Percentiles rank a stretch among this genome's conserved stretches.
Conservation (phyloP, 2,329 filamentous ascomycete genomes). For the Colletotrichum ledebouriae region DNA sequence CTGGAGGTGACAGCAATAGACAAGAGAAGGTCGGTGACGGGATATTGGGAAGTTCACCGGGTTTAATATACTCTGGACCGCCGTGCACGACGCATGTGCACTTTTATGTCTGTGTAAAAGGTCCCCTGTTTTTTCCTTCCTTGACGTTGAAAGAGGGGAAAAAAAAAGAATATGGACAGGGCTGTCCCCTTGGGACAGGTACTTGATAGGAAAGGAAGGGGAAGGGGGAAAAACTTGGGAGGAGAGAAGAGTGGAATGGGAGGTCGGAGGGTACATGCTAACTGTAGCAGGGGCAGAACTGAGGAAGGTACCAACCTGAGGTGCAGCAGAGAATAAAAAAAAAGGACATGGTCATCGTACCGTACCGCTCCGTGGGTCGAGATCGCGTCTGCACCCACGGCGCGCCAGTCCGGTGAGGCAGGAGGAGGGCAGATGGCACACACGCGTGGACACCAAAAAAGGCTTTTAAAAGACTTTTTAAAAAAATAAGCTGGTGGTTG, state of each 20-base stretch:
- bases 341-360: conserved; percentile 26
- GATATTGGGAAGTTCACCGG: conserved; percentile 20
- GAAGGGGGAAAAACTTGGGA: neutral
- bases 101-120: conserved; percentile 29
- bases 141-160: conserved; percentile 20
- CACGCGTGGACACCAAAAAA: conserved; percentile 16
- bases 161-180: conserved; percentile 19
- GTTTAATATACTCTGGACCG: conserved; percentile 40
- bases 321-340: neutral
- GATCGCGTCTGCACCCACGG: conserved; percentile 33
- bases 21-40: conserved; percentile 12
- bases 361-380: conserved; percentile 25
- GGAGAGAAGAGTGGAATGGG: conserved; percentile 28
- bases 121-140: conserved; percentile 28
- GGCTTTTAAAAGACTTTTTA: neutral
- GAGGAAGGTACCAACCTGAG: conserved; percentile 36
- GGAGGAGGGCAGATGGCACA: conserved; percentile 12
- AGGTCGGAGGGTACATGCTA: conserved; percentile 36
- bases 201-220: conserved; percentile 28
- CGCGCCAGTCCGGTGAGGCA: conserved; percentile 37
- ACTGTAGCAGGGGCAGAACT: conserved; percentile 36
- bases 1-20: too few relatives aligned
- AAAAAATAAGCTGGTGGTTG: conserved; percentile 3
- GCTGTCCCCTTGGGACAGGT: conserved; percentile 18
- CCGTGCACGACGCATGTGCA: conserved; percentile 13